Percentiles rank a stretch among this genome's conserved stretches.
These are phyloP conservation scores for Citrus sp. DNA, from an alignment of 345 rosid genomes.

Conservation along the genomic window DNA sequence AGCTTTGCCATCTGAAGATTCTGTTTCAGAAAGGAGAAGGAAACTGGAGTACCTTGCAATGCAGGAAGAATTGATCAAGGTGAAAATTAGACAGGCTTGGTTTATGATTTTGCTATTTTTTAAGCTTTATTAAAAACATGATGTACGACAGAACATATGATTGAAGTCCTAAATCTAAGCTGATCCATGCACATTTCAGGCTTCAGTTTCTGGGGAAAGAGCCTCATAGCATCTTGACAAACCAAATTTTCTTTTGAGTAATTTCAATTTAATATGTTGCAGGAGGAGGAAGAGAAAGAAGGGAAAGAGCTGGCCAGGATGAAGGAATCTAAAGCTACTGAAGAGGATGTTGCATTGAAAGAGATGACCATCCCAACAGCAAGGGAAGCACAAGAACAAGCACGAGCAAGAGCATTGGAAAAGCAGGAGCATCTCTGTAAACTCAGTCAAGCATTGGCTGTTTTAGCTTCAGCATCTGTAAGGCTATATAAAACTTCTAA, in stretches of 20 bases:
- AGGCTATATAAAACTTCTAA: conserved; percentile 24
- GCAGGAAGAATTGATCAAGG: conserved; percentile 97
- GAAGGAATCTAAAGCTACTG: conserved; percentile 47
- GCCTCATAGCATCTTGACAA: neutral
- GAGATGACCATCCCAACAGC: conserved; percentile 67
- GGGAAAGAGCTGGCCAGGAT: conserved; percentile 66
- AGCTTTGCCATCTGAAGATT: conserved; percentile 85
- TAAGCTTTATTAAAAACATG: neutral
- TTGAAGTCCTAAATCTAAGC: neutral
- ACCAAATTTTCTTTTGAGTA: conserved; percentile 1
- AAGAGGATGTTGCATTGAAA: conserved; percentile 75
- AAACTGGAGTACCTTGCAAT: conserved; percentile 84
- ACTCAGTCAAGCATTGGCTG: conserved; percentile 81
- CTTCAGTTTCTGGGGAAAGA: neutral
- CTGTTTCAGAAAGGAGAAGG: conserved; percentile 88
- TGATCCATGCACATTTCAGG: neutral
- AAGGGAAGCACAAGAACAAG: conserved; percentile 70
- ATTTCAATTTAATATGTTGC: conserved; percentile 23
- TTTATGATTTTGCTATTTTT: neutral
- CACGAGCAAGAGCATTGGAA: conserved; percentile 65
- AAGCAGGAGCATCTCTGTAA: conserved; percentile 77
- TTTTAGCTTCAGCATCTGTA: conserved; percentile 94
- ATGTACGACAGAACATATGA: neutral
- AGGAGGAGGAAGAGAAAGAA: conserved; percentile 88
- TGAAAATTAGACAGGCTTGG: conserved; percentile 22